phyloP scores from a whole-genome alignment of 352 stramenopile species.

The Phytophthora aleatoria region DNA sequence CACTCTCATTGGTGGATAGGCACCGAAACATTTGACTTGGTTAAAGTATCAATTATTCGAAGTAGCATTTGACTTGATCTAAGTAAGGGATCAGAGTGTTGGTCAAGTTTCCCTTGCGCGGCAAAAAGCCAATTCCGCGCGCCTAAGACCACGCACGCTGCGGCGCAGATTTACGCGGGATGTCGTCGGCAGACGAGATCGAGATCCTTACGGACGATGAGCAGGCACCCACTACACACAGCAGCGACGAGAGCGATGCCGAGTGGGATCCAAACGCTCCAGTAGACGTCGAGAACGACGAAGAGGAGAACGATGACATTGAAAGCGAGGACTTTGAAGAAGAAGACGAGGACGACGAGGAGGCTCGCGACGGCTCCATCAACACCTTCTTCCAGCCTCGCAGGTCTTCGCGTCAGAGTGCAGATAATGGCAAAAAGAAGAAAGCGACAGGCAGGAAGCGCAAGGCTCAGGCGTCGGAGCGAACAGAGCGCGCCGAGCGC shows the following conservation, averaged over 20 bases:
- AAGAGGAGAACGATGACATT: constrained; percentile 32
- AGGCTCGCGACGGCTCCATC: constrained; percentile 6
- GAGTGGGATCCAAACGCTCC: constrained; percentile 39
- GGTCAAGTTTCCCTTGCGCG: constrained; percentile 28
- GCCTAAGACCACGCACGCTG: not conserved
- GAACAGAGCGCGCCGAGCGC: constrained; percentile 35
- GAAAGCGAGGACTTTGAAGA: constrained; percentile 28
- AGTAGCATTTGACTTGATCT: constrained; percentile 8
- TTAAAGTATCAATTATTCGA: constrained; percentile 13
- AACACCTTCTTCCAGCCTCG: constrained; percentile 16
- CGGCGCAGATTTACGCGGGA: not conserved
- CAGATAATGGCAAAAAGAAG: constrained; percentile 6
- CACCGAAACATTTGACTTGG: constrained; percentile 7
- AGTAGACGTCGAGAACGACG: constrained; percentile 17
- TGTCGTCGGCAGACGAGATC: constrained; percentile 28
- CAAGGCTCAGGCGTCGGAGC: constrained; percentile 19
- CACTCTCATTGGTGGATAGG: constrained; percentile 17
- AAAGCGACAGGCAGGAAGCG: constrained; percentile 30
- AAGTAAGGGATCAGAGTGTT: constrained; percentile 33
- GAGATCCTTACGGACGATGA: constrained; percentile 20
- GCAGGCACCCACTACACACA: not conserved
- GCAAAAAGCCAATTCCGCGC: constrained; percentile 27
- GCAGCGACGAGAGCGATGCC: constrained; percentile 32
- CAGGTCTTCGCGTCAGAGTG: not conserved
- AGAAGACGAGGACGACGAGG: constrained; percentile 21